phyloP scores from a whole-genome alignment of 352 stramenopile species.

The Phytophthora aleatoria region DNA sequence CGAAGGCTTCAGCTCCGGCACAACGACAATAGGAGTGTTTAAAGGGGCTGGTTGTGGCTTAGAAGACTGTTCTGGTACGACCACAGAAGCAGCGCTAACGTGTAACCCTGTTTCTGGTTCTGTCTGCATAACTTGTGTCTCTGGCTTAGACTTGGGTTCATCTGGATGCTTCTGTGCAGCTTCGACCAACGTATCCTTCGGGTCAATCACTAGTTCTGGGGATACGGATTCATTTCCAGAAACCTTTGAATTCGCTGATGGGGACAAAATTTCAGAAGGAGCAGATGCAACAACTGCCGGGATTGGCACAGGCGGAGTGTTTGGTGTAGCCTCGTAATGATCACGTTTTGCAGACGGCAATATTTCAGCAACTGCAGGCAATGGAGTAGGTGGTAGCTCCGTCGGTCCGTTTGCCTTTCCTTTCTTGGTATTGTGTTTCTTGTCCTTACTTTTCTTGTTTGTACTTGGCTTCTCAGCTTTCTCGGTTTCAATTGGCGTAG shows the following conservation, averaged over 20 bases:
- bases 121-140: background rate
- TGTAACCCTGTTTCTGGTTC: background rate
- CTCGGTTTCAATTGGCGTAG: conserved; percentile 13
- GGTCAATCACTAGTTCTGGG: too few species aligned
- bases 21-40: background rate
- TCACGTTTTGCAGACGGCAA: background rate
- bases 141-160: background rate
- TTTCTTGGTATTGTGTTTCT: conserved; percentile 34
- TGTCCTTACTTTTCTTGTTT: conserved; percentile 37
- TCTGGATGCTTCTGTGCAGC: too few species aligned
- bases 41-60: background rate
- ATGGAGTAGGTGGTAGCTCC: conserved; percentile 8
- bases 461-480: conserved; percentile 28
- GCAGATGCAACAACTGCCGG: background rate
- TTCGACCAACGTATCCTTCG: too few species aligned
- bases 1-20: background rate
- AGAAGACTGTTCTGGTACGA: background rate
- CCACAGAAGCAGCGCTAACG: too few species aligned
- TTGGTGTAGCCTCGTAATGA: background rate
- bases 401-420: conserved; percentile 10
- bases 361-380: conserved; percentile 2
- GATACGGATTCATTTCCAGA: background rate
- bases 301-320: background rate
- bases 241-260: background rate
- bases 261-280: background rate